Conservation (phyloP, 257 asterid species). For the Avicennia marina region DNA sequence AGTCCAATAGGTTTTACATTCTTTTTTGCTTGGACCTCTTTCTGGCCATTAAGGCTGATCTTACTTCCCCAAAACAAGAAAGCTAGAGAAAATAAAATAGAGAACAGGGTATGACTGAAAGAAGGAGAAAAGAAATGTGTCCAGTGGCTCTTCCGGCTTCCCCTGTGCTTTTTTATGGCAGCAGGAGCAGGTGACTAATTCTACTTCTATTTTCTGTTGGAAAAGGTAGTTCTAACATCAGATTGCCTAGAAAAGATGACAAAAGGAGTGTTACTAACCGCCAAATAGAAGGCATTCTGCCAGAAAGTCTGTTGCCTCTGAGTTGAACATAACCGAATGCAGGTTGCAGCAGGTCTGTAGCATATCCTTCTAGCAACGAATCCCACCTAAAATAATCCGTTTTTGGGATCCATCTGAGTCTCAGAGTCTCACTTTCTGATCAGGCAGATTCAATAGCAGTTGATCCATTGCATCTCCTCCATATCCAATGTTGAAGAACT, state of each 20-base stretch:
- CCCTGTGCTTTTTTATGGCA: neutral
- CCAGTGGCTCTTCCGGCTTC: neutral
- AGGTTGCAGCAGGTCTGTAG: too few species aligned
- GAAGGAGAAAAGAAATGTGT: neutral
- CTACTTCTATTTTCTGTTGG: slow-evolving; percentile 17
- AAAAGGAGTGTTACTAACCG: slow-evolving; percentile 38
- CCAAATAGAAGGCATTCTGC: slow-evolving; percentile 32
- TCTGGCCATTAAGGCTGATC: neutral
- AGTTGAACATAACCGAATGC: slow-evolving; percentile 40
- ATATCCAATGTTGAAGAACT: slow-evolving; percentile 34
- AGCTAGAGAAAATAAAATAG: neutral
- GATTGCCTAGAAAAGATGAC: slow-evolving; percentile 43
- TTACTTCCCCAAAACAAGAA: neutral
- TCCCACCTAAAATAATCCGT: slow-evolving; percentile 38
- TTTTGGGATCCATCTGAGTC: slow-evolving; percentile 45
- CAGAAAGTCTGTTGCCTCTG: slow-evolving; percentile 32
- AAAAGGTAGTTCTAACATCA: slow-evolving; percentile 30
- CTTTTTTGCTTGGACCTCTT: neutral
- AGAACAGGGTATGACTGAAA: neutral
- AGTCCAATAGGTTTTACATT: neutral
- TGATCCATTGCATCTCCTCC: slow-evolving; percentile 29
- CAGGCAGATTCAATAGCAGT: slow-evolving; percentile 25
- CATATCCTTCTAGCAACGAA: slow-evolving; percentile 28
- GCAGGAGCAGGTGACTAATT: neutral
- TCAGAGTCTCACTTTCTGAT: slow-evolving; percentile 27